Conservation (phyloP, 2,329 filamentous ascomycete species). For the Ceratocystis alfenasii region DNA sequence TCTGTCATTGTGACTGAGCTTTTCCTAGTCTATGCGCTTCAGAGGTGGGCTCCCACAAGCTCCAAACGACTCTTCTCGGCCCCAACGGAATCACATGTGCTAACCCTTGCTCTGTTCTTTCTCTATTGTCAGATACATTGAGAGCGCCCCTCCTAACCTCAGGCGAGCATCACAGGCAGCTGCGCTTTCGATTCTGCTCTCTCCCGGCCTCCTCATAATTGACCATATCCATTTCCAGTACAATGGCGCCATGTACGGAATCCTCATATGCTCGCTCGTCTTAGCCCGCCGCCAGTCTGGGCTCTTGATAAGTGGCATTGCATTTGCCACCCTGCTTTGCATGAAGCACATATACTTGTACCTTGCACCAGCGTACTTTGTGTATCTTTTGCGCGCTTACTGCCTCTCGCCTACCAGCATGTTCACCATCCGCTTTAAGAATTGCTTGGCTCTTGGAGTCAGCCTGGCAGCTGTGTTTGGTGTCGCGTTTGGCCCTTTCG, state of each 20-base stretch:
- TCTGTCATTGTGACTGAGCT: constrained; percentile 80
- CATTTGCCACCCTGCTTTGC: constrained; percentile 78
- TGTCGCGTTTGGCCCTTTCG: constrained; percentile 83
- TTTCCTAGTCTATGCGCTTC: constrained; percentile 69
- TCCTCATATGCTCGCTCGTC: constrained; percentile 76
- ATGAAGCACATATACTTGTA: constrained; percentile 99
- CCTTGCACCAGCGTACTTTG: constrained; percentile 87
- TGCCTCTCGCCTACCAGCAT: constrained; percentile 69
- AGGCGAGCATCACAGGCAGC: constrained; percentile 72
- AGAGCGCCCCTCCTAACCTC: constrained; percentile 51
- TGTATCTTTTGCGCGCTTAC: constrained; percentile 80
- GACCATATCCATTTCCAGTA: constrained; percentile 99
- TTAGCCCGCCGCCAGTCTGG: constrained; percentile 65
- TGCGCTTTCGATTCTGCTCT: constrained; percentile 79
- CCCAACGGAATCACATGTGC: neutral
- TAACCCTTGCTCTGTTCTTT: neutral
- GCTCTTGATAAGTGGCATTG: constrained; percentile 62
- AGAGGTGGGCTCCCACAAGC: constrained; percentile 41
- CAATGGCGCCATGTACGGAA: constrained; percentile 90
- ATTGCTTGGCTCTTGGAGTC: constrained; percentile 69
- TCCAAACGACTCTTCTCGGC: neutral
- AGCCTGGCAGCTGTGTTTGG: constrained; percentile 61
- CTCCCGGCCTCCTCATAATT: constrained; percentile 87
- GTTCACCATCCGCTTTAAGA: constrained; percentile 62
- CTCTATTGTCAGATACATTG: constrained; percentile 50